Evolutionary conservation across 2,329 filamentous ascomycete species (phyloP), one percentile per base, ranked within the genome.

Genomic region (Scorias spongiosa): DNA sequence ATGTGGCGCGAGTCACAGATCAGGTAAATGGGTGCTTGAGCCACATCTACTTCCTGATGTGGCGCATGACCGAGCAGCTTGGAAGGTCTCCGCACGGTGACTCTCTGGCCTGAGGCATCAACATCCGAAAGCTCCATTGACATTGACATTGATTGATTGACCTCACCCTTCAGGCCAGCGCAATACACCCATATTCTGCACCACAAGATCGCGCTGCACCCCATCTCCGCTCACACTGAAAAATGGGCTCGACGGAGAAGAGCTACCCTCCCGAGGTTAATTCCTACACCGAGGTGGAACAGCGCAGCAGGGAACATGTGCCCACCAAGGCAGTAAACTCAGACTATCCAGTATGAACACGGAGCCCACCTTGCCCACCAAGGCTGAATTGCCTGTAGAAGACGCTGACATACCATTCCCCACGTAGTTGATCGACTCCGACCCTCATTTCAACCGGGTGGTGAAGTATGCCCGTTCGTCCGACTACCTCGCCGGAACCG

Each of bases 361-460:
- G 20, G 20, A 3, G 20, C 20, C 20, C 20, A 26, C 20, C 7
- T 7, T 26, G 20, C 20, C 20, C 20, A 26, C 20, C 7, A 7
- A 26, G 20, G 7, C 7, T 26, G 20, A 3, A 26, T 7, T 26
- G 20, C 20, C 20, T 26, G 20, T 7, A 3, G 20, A 4, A 3
- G 20, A 26, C 7, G 20, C 20, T 26, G 7, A 26, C 20, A 4
- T 36, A 36, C 11, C 9, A 9, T 57, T 61, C 51, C 34, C 36
- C 26, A 42, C 42, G 41, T 68, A 98, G 91, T 83, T 96, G 70
- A 96, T 98, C 67, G 91, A 98, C 72, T 93, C 85, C 71, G 91
- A 98, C 68, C 91, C 91, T 58, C 91, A 98, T 67, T 82, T 96
- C 66, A 85, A 79, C 66, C 81, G 91, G 62, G 91, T 96, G 14